phyloP scores from a whole-genome alignment of 306 rosid genomes.

The Malus orientalis region DNA sequence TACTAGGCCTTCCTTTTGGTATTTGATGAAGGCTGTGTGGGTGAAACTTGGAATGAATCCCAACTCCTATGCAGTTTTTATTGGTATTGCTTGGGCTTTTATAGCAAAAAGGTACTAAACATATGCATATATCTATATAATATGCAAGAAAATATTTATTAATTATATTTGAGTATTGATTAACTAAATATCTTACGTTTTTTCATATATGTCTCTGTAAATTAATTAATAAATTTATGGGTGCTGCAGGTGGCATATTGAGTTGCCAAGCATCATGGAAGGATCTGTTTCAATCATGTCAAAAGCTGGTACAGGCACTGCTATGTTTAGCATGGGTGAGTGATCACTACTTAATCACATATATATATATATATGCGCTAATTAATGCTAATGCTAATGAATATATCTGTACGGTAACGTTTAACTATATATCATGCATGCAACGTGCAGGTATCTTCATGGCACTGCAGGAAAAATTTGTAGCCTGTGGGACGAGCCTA shows the following conservation, averaged over 20 bases:
- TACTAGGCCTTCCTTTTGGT: constrained; percentile 38
- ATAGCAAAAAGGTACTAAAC: constrained; percentile 54
- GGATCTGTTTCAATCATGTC: constrained; percentile 81
- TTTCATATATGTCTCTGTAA: background rate
- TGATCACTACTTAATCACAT: background rate
- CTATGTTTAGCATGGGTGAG: constrained; percentile 98
- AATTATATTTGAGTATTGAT: background rate
- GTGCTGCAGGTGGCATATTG: constrained; percentile 59
- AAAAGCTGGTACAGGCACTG: constrained; percentile 80
- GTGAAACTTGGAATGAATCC: constrained; percentile 64
- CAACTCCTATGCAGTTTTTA: constrained; percentile 67
- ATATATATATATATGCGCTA: background rate
- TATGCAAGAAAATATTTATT: background rate
- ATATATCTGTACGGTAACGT: background rate
- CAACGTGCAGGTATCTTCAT: constrained; percentile 72
- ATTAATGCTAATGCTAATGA: background rate
- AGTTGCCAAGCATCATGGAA: constrained; percentile 69
- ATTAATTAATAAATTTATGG: background rate
- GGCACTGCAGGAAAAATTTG: constrained; percentile 78
- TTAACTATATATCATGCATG: background rate
- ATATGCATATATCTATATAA: background rate
- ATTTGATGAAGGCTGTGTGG: constrained; percentile 67
- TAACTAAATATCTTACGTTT: too few relatives aligned
- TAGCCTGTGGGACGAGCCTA: constrained; percentile 60
- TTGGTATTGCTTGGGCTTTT: constrained; percentile 81